Base-by-base conservation (phyloP, 2,329 filamentous ascomycete genomes). In the Apiospora hydei region DNA sequence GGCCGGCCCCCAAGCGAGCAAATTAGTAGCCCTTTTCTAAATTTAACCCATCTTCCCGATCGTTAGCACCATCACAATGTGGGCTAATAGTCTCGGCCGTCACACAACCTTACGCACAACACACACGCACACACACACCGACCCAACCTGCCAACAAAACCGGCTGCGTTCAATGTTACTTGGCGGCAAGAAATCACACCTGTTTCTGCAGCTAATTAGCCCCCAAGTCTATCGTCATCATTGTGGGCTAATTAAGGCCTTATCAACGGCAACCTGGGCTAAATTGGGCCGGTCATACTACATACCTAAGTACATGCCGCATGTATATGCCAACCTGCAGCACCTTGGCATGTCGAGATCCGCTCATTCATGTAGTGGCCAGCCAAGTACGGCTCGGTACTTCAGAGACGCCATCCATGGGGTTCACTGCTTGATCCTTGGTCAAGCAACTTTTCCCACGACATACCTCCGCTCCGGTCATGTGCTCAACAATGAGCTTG, bases 171-270 rank as follows among this genome's bases (percentile, higher is more conserved):
- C n/a, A n/a, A n/a, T n/a, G n/a, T 0, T 57, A 18, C 51, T 34
- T 61, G 34, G 57, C 57, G 57, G 57, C 57, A 64, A 64, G 30
- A 41, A 41, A 64, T 41, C 57, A 41, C 57, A 64, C 57, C 57
- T 64, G 41, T 21, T 1, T 41, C 57, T 64, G 57, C 57, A 64
- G 34, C 57, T 64, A 64, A 64, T 41, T 64, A 64, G 57, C 57
- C 57, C 57, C 34, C 57, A 8, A 41, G 18, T 41, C 34, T 64
- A 3, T 10, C 57, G 57, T 64, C 57, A 64, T 64, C 57, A 64
- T 14, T n/a, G 34, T 41, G 57, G 57, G 57, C 34, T 64, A 64
- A 64, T 64, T 64, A 64, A 41, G 57, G 34, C 18, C 57, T 41
- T 41, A 14, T 38, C 30, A 64, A 64, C 41, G 57, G 34, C 34